Base-by-base conservation (phyloP, 73 alveolate genomes). In the Paraurostyla sp. region DNA sequence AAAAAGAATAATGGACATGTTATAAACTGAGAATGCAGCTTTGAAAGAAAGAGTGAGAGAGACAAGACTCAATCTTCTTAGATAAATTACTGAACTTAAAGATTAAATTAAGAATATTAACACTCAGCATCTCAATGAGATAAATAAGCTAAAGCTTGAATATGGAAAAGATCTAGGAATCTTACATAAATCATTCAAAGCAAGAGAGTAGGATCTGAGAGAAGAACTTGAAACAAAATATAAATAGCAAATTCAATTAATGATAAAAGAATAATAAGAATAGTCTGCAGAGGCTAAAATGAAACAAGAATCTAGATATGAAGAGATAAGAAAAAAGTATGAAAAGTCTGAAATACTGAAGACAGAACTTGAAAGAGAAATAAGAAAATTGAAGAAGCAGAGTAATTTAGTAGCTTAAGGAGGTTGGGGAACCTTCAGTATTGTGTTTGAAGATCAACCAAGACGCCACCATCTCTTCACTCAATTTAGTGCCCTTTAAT, bases 371-470 rank as follows among this genome's bases (percentile, higher is more conserved):
- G 78, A 52, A n/a, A 50, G 58, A 40, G 89, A 78, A 22, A 35
- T 78, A 0, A 78, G 50, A 35, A 78, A 78, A 52, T 36, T 78
- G 2, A 78, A 78, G 40, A 78, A 78, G n/a, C 40, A 20, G 40
- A 43, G 75, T 38, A 78, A 36, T 32, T 25, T 9, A 32, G 60
- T 52, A n/a, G 41, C 59, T n/a, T 40, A 78, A 54, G 89, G 89
- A 9, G 89, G 89, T 9, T 78, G 89, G 89, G 89, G 89, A 7
- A 78, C 89, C 0, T 78, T 78, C 30, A 15, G 80, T 16, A 51
- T 78, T 7, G 89, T 41, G 13, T 42, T 78, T 78, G 89, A 78
- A 38, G 71, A 59, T 6, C 2, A 9, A 1, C 23, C 46, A 0
- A 78, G 15, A 9, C 22, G 22, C 40, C 23, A 23, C 73, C 73